These are phyloP conservation scores for Paracamarosporium sp. DNA, from an alignment of 2,329 filamentous ascomycete species.

Conservation along the genomic window DNA sequence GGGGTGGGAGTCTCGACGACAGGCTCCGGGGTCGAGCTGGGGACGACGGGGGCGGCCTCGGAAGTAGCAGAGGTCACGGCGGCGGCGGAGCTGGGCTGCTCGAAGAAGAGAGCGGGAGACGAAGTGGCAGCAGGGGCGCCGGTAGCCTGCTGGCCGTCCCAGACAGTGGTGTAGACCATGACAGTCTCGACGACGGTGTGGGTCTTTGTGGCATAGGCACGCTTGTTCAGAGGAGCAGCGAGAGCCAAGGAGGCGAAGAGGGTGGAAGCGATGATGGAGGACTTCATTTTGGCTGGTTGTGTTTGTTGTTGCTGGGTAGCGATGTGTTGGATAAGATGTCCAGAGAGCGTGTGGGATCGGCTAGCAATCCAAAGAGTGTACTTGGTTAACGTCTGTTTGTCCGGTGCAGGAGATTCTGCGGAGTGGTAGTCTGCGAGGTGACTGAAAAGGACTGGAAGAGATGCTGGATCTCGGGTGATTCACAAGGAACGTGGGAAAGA, in stretches of 20 bases:
- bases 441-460: conserved; percentile 40
- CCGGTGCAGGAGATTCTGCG: conserved; percentile 8
- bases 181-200: conserved; percentile 42
- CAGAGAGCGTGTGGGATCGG: conserved; percentile 33
- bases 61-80: conserved; percentile 21
- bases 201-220: conserved; percentile 42
- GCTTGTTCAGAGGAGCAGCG: conserved; percentile 43
- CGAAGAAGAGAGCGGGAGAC: conserved; percentile 26
- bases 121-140: conserved; percentile 10
- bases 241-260: conserved; percentile 43
- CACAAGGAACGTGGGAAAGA: conserved; percentile 26
- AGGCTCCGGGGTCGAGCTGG: not conserved
- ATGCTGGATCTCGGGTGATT: conserved; percentile 40
- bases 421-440: conserved; percentile 19
- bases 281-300: conserved; percentile 41
- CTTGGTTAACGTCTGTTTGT: conserved; percentile 8
- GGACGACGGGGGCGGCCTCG: conserved; percentile 6
- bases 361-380: conserved; percentile 40
- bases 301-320: conserved; percentile 27
- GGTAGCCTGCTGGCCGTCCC: conserved; percentile 28
- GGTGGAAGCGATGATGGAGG: conserved; percentile 41
- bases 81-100: conserved; percentile 24
- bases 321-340: conserved; percentile 16
- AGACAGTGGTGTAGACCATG: conserved; percentile 45
- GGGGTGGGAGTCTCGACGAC: conserved; percentile 10